phyloP scores from a whole-genome alignment of 2,329 filamentous ascomycete species.

The Shiraia bambusicola region DNA sequence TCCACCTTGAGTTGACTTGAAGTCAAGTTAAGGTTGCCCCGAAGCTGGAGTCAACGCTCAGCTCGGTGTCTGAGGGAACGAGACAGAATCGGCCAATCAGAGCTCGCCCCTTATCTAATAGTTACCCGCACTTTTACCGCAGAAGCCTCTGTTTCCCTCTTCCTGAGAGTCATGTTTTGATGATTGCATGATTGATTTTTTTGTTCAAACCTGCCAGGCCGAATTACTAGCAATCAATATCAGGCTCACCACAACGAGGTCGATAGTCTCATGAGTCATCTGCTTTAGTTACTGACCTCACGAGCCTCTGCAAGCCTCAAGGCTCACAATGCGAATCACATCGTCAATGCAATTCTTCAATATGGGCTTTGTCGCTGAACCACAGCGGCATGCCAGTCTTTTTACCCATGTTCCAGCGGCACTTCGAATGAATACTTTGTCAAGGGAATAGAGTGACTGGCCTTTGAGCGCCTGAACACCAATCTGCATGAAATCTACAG shows the following conservation, averaged over 20 bases:
- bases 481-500: not conserved
- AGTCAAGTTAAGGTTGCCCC: conserved; percentile 3
- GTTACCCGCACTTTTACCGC: not conserved
- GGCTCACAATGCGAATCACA: conserved; percentile 57
- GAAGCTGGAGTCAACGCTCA: not conserved
- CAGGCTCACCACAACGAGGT: no score
- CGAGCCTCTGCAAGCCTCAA: not conserved
- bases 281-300: not conserved
- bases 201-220: no score
- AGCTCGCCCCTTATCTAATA: conserved; percentile 5
- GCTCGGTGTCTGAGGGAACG: not conserved
- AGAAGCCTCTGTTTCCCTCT: conserved; percentile 1
- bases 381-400: conserved; percentile 78
- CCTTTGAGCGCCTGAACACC: conserved; percentile 54
- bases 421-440: conserved; percentile 50
- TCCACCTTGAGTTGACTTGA: not conserved
- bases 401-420: conserved; percentile 68
- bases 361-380: conserved; percentile 71
- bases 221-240: no score
- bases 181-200: no score
- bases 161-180: no score
- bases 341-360: conserved; percentile 71
- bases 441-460: conserved; percentile 66
- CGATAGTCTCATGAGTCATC: no score
- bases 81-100: not conserved